These are phyloP conservation scores for Linum usitatissimum DNA, from an alignment of 345 rosid species.

Conservation along the genomic window DNA sequence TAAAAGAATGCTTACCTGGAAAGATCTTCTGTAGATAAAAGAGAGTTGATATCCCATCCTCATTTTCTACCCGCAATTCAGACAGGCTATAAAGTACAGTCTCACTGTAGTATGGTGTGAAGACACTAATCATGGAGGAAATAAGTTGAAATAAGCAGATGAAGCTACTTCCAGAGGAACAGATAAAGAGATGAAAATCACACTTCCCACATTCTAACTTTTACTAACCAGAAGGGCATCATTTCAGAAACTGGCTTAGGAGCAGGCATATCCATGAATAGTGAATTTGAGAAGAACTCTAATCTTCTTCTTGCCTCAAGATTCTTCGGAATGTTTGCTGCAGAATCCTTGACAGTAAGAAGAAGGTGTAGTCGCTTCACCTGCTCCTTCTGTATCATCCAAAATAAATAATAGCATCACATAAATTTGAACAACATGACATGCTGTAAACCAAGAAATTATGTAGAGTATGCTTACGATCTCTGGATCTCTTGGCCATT, in stretches of 20 bases:
- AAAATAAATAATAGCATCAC: conserved; percentile 10
- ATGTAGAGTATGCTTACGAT: conserved; percentile 40
- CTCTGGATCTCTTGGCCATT: conserved; percentile 94
- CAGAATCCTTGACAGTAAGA: conserved; percentile 88
- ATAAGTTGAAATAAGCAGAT: conserved; percentile 5
- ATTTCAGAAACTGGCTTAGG: conserved; percentile 86
- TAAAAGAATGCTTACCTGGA: conserved; percentile 48
- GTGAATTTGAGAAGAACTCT: conserved; percentile 77
- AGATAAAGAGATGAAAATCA: conserved; percentile 1
- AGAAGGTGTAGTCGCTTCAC: conserved; percentile 92
- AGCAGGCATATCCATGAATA: conserved; percentile 89
- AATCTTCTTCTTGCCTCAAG: conserved; percentile 97
- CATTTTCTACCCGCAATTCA: conserved; percentile 84
- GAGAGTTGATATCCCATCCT: conserved; percentile 94
- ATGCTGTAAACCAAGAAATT: conserved; percentile 2
- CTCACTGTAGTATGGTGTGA: conserved; percentile 99
- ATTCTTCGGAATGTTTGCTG: conserved; percentile 92
- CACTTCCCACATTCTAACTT: conserved; percentile 4
- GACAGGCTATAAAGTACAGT: conserved; percentile 90
- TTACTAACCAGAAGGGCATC: conserved; percentile 66
- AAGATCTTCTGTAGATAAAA: conserved; percentile 98
- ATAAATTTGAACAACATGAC: conserved; percentile 16
- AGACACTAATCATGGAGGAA: conserved; percentile 48
- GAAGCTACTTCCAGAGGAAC: conserved; percentile 6
- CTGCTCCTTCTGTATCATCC: conserved; percentile 63